Evolutionary conservation across 192 early-diverging fungal genomes (phyloP), one percentile per base, ranked within the genome.

Genomic region (Gonapodya prolifera): DNA sequence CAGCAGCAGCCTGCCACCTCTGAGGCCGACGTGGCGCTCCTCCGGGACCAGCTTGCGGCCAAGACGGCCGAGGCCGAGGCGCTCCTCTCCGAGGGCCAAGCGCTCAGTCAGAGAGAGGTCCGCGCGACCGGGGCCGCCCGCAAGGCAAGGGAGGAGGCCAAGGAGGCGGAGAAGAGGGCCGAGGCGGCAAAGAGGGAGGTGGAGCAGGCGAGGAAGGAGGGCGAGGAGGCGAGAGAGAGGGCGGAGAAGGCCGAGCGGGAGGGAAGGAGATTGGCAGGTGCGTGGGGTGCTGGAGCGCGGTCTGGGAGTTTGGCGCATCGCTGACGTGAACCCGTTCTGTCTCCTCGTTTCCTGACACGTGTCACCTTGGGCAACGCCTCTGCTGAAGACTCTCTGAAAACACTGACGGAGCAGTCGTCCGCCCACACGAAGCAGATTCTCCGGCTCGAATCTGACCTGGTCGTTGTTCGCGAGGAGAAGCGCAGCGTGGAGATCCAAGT

Each of bases 381-480:
- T 17, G 34, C 78, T 1, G 74, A 70, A 2, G 78, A 79, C 2
- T 78, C 79, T 0, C n/a, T n/a, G 30, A 35, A 80, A 33, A 69
- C 23, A 29, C 71, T 78, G 8, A 78, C 30, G 13, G 83, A 83
- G 29, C 8, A 76, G 32, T 23, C 75, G 18, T 80, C 84, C n/a
- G 76, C 78, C 77, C 85, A 86, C 34, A 78, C 78, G 1, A 83
- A 82, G 35, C 81, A 81, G 70, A 77, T 86, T 2, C 77, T 77
- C 1, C 69, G 79, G 35, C 78, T 82, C 1, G 45, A 61, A 61
- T 61, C 45, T 61, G 45, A 61, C 8, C 23, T 61, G 45, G 23
- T 23, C 23, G 23, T 23, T 23, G 8, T 61, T 23, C 8, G 23
- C 8, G 45, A 61, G 8, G 45, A 61, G 45, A 61, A 61, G 45